Percentiles rank a stretch among this genome's conserved stretches.
Conservation (phyloP, 371 early-diverging fungal genomes). For the Haplosporangium sp. region DNA sequence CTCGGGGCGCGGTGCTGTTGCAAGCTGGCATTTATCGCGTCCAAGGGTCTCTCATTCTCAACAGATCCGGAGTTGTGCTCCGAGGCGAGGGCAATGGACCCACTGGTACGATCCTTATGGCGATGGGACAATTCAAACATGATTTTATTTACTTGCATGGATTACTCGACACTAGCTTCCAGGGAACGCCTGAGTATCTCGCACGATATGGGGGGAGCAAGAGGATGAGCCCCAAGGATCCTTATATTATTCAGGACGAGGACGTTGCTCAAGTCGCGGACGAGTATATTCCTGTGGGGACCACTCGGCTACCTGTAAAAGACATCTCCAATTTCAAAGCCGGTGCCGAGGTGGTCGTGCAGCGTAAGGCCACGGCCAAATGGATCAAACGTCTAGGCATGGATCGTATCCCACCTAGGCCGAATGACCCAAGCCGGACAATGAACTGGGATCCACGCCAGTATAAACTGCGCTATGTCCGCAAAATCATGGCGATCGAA, state of each 20-base stretch:
- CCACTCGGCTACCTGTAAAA: constrained; percentile 21
- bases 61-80: constrained; percentile 34
- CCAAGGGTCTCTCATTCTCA: constrained; percentile 32
- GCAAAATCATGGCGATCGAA: constrained; percentile 32
- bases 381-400: constrained; percentile 30
- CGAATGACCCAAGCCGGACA: not conserved
- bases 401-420: constrained; percentile 31
- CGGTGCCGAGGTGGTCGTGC: constrained; percentile 24
- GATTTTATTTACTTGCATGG: constrained; percentile 41
- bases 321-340: constrained; percentile 25
- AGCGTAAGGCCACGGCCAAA: not conserved
- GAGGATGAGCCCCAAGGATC: constrained; percentile 13
- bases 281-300: constrained; percentile 32
- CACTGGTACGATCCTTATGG: constrained; percentile 25
- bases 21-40: constrained; percentile 43
- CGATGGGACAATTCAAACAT: constrained; percentile 34
- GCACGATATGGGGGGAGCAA: not conserved
- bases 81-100: constrained; percentile 46
- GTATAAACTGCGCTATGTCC: constrained; percentile 20
- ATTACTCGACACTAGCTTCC: constrained; percentile 29
- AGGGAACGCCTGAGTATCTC: constrained; percentile 31
- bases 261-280: constrained; percentile 10
- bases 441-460: constrained; percentile 23
- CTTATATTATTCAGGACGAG: constrained; percentile 19
- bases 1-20: constrained; percentile 32